These are phyloP conservation scores for Achaetomiella virescens DNA, from an alignment of 495 filamentous ascomycete genomes.

Conservation along the genomic window DNA sequence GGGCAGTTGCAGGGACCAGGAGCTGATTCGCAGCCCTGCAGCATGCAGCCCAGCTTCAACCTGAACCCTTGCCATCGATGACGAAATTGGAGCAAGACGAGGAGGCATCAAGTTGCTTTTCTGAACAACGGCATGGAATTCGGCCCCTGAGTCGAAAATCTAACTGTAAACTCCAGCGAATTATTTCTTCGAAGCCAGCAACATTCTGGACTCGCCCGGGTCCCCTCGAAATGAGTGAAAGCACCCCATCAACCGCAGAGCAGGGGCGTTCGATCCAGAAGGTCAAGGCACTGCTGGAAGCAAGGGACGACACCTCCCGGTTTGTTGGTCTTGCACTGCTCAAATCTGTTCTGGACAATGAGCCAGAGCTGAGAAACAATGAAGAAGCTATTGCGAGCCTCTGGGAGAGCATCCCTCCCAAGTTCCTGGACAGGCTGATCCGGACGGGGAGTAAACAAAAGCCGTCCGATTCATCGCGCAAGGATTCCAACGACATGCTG, in stretches of 20 bases:
- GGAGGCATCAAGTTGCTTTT: too few relatives aligned
- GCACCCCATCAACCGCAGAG: neutral
- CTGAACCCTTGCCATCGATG: neutral
- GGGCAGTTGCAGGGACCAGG: neutral
- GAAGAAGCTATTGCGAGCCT: conserved; percentile 29
- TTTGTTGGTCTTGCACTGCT: conserved; percentile 62
- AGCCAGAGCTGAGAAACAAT: conserved; percentile 37
- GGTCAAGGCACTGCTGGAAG: conserved; percentile 42
- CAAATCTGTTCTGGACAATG: conserved; percentile 54
- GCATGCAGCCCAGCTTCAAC: neutral
- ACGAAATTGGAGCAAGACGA: neutral
- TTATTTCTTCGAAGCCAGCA: too few relatives aligned
- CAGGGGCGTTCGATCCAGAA: conserved; percentile 29
- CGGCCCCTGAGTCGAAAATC: neutral
- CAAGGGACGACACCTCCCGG: conserved; percentile 57
- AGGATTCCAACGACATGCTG: conserved; percentile 48
- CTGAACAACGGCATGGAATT: too few relatives aligned
- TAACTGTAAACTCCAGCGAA: neutral
- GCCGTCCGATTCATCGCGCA: conserved; percentile 1
- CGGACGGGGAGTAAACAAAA: conserved; percentile 36
- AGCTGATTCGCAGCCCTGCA: neutral
- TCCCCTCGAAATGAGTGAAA: conserved; percentile 16
- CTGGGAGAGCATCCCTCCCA: conserved; percentile 52
- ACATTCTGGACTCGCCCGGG: too few relatives aligned
- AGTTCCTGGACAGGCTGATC: conserved; percentile 55